Conservation (phyloP, 2,329 filamentous ascomycete genomes). For the Aspergillus ibericus region DNA sequence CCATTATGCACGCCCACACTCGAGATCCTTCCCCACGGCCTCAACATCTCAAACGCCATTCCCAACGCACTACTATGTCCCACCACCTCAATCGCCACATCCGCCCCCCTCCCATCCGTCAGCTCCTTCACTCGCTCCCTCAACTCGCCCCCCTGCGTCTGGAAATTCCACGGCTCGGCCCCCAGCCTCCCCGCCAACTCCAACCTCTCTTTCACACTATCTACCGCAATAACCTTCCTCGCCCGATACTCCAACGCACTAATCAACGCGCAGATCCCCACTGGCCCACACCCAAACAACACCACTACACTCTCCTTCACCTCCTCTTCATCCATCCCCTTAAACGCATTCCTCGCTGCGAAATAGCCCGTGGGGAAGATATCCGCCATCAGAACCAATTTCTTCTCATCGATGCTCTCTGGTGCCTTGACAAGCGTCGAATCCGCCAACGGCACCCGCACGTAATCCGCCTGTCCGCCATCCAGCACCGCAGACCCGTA, state of each 20-base stretch:
- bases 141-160: constrained; percentile 63
- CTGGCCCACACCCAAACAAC: constrained; percentile 76
- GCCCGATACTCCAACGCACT: constrained; percentile 71
- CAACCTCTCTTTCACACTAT: constrained; percentile 71
- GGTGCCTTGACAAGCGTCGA: constrained; percentile 72
- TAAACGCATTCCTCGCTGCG: constrained; percentile 72
- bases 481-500: constrained; percentile 71
- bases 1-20: constrained; percentile 74
- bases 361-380: constrained; percentile 69
- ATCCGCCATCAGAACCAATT: constrained; percentile 67
- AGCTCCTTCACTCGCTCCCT: constrained; percentile 60
- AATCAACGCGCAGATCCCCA: constrained; percentile 79
- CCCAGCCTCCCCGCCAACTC: constrained; percentile 70
- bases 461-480: constrained; percentile 77
- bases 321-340: constrained; percentile 54
- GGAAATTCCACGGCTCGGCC: constrained; percentile 78
- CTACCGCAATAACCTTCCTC: constrained; percentile 72
- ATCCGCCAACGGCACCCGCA: constrained; percentile 76
- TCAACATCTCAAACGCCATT: constrained; percentile 69
- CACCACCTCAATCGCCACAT: constrained; percentile 77
- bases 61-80: constrained; percentile 66
- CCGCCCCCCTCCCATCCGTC: constrained; percentile 76
- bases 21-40: constrained; percentile 69
- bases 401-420: constrained; percentile 66
- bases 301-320: constrained; percentile 53